Evolutionary conservation across 176 grass and related monocot genomes (phyloP).

Genomic region (Melocanna baccifera): DNA sequence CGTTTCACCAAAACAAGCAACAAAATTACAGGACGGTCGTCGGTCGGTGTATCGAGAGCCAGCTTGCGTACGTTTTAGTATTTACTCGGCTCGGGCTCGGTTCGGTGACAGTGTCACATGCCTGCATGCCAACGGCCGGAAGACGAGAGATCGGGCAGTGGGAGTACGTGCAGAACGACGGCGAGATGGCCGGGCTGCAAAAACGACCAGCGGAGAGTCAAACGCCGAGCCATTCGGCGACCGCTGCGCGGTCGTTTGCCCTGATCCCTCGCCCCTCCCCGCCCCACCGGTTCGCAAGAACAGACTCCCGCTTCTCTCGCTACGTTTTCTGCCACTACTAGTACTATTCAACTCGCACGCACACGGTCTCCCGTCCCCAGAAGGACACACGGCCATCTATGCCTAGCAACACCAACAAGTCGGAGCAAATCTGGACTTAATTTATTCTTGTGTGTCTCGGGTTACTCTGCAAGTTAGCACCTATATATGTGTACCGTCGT

Average conservation of each 20-base stretch:
- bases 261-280: not conserved
- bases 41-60: not conserved
- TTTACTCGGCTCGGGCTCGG: not conserved
- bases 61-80: not conserved
- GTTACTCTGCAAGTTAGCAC: not conserved
- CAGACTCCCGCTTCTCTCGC: not conserved
- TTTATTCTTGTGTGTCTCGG: slow-evolving; percentile 2
- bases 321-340: not conserved
- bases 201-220: slow-evolving; percentile 29
- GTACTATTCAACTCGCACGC: not conserved
- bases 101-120: not conserved
- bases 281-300: not conserved
- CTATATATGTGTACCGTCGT: no score
- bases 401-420: not conserved
- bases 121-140: not conserved
- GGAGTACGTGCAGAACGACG: not conserved
- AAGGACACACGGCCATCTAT: slow-evolving; percentile 30
- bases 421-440: not conserved
- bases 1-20: not conserved
- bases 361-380: slow-evolving; percentile 12
- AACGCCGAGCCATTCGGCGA: slow-evolving; percentile 27
- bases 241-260: slow-evolving; percentile 19
- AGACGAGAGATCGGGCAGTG: not conserved
- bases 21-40: not conserved
- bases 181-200: not conserved